A percentile compares a stretch with the other conserved stretches of the same genome.
These are phyloP conservation scores for Blastomyces percursus DNA, from an alignment of 2,329 filamentous ascomycete genomes.

Conservation along the genomic window DNA sequence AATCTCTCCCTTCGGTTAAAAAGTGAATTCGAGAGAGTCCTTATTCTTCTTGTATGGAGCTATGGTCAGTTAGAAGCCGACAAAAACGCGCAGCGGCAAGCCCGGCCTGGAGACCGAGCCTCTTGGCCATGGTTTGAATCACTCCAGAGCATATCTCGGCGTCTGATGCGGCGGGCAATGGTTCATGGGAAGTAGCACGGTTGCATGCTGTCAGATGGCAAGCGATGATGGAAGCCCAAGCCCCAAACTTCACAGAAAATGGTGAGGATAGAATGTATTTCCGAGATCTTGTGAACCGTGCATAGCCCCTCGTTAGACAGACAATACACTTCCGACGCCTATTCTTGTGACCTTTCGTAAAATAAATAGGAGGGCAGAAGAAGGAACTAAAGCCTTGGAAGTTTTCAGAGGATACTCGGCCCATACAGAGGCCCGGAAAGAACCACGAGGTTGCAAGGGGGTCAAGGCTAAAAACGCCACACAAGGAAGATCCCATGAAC, in stretches of 20 bases:
- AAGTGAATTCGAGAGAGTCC: background rate
- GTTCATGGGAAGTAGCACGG: background rate
- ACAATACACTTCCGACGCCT: background rate
- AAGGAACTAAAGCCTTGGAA: background rate
- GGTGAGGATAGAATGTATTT: background rate
- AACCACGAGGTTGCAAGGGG: conserved; percentile 1
- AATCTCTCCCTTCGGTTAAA: background rate
- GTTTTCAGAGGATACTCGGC: background rate
- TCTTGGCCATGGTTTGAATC: background rate
- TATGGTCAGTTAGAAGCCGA: background rate
- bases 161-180: background rate
- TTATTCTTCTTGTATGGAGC: background rate
- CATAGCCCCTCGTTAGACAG: background rate
- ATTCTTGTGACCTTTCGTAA: background rate
- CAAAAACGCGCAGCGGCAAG: background rate
- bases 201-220: background rate
- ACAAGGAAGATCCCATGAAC: background rate
- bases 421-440: background rate
- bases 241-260: background rate
- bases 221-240: background rate
- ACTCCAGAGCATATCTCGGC: background rate
- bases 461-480: background rate
- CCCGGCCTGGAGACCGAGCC: background rate
- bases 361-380: background rate
- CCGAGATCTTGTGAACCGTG: background rate